Conservation (phyloP, 108 stramenopile species). For the Cylindrotheca closterium region DNA sequence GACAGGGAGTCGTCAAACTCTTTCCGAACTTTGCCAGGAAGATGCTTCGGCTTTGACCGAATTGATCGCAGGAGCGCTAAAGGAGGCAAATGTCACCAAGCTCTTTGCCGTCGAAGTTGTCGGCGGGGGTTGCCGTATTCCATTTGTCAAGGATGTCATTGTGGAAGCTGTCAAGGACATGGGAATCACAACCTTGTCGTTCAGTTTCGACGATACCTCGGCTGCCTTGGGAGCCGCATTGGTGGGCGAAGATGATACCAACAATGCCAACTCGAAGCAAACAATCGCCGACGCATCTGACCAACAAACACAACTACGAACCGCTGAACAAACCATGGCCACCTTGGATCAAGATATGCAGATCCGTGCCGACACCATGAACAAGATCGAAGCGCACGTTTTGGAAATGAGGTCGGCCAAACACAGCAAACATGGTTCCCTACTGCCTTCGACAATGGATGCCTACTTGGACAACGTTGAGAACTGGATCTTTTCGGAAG, state of each 20-base stretch:
- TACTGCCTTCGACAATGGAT: slow-evolving; percentile 42
- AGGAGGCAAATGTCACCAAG: slow-evolving; percentile 14
- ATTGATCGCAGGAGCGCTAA: slow-evolving; percentile 28
- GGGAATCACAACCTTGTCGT: slow-evolving; percentile 29
- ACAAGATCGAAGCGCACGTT: slow-evolving; percentile 49
- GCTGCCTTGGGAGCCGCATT: slow-evolving; percentile 51
- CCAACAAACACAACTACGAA: slow-evolving; percentile 17
- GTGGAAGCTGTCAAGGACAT: slow-evolving; percentile 12
- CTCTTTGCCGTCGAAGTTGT: slow-evolving; percentile 38
- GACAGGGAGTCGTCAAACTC: slow-evolving; percentile 21
- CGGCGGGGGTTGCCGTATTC: slow-evolving; percentile 59
- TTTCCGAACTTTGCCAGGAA: slow-evolving; percentile 29
- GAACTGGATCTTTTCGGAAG: slow-evolving; percentile 55
- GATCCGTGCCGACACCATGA: slow-evolving; percentile 33
- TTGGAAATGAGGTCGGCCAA: slow-evolving; percentile 52
- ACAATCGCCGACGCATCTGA: background rate
- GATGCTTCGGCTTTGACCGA: slow-evolving; percentile 17
- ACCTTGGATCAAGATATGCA: slow-evolving; percentile 30
- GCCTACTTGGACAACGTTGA: slow-evolving; percentile 37
- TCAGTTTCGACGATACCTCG: slow-evolving; percentile 58
- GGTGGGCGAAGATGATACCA: background rate
- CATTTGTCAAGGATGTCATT: slow-evolving; percentile 52
- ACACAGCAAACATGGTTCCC: slow-evolving; percentile 30
- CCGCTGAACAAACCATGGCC: slow-evolving; percentile 35
- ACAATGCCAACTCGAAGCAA: background rate